A percentile compares a stretch with the other conserved stretches of the same genome.
phyloP scores from a whole-genome alignment of 176 grass and related monocot species.

The Triticum timopheevii region DNA sequence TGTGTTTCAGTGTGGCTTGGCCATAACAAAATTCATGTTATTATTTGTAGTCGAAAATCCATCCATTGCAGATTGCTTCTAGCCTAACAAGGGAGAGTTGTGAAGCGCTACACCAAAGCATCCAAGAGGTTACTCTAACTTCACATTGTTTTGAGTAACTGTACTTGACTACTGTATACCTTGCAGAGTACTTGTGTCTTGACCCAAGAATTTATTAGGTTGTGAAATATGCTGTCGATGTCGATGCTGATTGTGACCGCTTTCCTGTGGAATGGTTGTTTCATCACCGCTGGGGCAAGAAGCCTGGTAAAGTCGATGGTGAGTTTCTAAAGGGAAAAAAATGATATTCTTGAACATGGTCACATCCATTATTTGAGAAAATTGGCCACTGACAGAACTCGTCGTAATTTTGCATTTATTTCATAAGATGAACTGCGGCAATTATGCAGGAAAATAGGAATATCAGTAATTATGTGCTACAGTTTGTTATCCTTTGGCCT shows the following conservation, averaged over 20 bases:
- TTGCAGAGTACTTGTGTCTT: constrained; percentile 2
- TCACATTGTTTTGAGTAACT: background rate
- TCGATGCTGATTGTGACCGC: constrained; percentile 60
- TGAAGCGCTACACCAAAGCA: constrained; percentile 68
- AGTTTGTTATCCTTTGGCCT: background rate
- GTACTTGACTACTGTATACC: background rate
- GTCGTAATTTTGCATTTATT: background rate
- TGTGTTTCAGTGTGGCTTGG: background rate
- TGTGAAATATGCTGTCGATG: constrained; percentile 82
- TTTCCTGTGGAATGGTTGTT: constrained; percentile 89
- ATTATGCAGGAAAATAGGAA: background rate
- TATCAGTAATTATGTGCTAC: background rate
- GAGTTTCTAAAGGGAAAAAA: background rate
- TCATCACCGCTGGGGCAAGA: constrained; percentile 95
- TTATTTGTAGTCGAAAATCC: constrained; percentile 64
- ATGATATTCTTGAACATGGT: background rate
- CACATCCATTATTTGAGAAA: background rate
- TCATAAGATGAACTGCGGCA: background rate
- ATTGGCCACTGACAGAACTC: background rate
- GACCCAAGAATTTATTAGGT: constrained; percentile 51
- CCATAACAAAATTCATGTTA: background rate
- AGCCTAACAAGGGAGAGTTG: constrained; percentile 71
- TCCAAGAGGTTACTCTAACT: constrained; percentile 57
- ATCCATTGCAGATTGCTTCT: constrained; percentile 77
- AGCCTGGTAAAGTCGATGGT: constrained; percentile 74